Evolutionary conservation across 164 flowering plant genomes (phyloP).

Genomic region (Liquidambar formosana): DNA sequence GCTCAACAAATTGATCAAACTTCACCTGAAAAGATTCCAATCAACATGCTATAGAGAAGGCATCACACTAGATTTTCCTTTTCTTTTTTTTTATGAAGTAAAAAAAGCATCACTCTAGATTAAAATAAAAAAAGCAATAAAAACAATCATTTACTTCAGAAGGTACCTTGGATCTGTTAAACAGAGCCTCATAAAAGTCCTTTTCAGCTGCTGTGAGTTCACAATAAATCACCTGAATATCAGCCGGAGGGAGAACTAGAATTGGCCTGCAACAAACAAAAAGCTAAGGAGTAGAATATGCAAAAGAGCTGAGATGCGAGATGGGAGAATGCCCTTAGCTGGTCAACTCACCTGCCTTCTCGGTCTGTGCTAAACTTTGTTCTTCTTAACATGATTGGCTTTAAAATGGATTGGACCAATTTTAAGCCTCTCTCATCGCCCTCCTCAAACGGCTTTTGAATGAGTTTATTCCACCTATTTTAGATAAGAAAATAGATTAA

Average conservation of each 20-base stretch:
- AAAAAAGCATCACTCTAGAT: neutral
- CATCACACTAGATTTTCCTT: neutral
- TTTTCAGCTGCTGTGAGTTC: constrained; percentile 84
- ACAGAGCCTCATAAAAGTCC: constrained; percentile 92
- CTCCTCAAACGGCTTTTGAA: constrained; percentile 94
- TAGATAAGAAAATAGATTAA: constrained; percentile 1
- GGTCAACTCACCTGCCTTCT: constrained; percentile 65
- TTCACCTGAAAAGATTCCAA: constrained; percentile 60
- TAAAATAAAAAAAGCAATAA: neutral
- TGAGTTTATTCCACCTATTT: constrained; percentile 88
- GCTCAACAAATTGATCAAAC: constrained; percentile 95
- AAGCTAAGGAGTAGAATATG: constrained; percentile 4
- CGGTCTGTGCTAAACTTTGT: constrained; percentile 77
- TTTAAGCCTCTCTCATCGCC: constrained; percentile 95
- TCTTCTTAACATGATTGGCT: constrained; percentile 91
- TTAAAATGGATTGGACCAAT: constrained; percentile 82
- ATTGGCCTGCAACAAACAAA: constrained; percentile 65
- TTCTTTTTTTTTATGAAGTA: too few species aligned
- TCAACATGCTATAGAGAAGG: neutral
- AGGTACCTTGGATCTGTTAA: constrained; percentile 89
- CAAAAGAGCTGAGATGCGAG: neutral
- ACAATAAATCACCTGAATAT: constrained; percentile 78
- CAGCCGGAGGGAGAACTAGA: constrained; percentile 88
- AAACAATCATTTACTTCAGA: neutral
- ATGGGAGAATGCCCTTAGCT: neutral